phyloP scores from a whole-genome alignment of 768 basidiomycete genomes.

The Leccinum sublutescens region DNA sequence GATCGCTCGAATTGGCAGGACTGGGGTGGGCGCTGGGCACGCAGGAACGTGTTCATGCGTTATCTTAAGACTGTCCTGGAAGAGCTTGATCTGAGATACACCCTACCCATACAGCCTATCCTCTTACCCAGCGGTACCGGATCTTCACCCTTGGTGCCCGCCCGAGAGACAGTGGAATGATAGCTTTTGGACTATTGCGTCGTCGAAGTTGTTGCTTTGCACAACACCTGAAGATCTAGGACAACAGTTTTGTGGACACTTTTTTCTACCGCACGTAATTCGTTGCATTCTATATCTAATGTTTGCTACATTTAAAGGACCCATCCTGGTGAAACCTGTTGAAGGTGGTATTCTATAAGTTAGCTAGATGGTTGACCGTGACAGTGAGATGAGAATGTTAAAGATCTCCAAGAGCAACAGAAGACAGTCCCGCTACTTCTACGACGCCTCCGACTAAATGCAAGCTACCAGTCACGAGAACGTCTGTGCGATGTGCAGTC shows the following conservation, averaged over 20 bases:
- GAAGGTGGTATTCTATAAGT: conserved; percentile 31
- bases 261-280: neutral
- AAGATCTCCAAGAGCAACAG: conserved; percentile 53
- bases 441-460: conserved; percentile 94
- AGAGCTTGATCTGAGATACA: conserved; percentile 71
- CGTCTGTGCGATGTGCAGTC: conserved; percentile 39
- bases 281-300: neutral
- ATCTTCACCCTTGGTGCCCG: neutral
- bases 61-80: conserved; percentile 67
- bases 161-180: neutral
- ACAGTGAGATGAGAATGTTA: neutral
- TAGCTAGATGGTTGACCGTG: conserved; percentile 3
- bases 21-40: conserved; percentile 78
- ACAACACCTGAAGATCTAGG: neutral
- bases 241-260: neutral
- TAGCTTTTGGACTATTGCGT: neutral
- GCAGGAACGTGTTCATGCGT: conserved; percentile 75
- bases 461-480: conserved; percentile 90
- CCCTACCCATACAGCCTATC: conserved; percentile 71
- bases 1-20: conserved; percentile 86
- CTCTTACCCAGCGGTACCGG: conserved; percentile 40
- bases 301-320: neutral
- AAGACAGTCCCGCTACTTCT: conserved; percentile 83
- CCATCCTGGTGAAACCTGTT: conserved; percentile 29
- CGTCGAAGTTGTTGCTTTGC: neutral